Evolutionary conservation across 2,329 filamentous ascomycete genomes (phyloP).

Genomic region (Sclerotinia nivalis): DNA sequence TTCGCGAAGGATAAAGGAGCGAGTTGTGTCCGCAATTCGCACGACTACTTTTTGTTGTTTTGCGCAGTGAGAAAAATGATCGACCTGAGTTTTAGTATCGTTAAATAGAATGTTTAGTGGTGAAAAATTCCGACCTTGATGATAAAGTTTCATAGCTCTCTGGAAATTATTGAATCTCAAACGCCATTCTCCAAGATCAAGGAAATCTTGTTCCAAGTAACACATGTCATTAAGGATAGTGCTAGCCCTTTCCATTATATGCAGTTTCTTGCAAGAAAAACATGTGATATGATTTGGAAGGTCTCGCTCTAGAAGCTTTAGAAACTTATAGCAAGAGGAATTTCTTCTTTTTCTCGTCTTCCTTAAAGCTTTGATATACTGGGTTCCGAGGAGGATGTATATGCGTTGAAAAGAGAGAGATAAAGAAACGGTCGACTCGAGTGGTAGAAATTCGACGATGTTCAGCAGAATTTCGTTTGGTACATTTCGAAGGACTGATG

Average conservation of each 20-base stretch:
- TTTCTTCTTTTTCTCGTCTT: background rate
- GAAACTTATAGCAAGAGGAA: background rate
- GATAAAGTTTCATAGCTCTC: background rate
- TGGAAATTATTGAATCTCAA: background rate
- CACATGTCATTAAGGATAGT: background rate
- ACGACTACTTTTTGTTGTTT: background rate
- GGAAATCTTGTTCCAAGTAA: background rate
- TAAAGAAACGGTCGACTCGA: conserved; percentile 26
- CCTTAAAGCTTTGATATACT: conserved; percentile 15
- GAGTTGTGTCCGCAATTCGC: background rate
- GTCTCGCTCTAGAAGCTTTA: background rate
- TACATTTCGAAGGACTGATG: conserved; percentile 16
- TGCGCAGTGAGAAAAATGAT: background rate
- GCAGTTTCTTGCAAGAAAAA: background rate
- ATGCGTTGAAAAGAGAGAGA: conserved; percentile 26
- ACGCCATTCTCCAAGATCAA: background rate
- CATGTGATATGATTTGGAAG: background rate
- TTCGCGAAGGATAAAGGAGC: background rate
- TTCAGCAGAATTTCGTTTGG: conserved; percentile 23
- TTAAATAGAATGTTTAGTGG: background rate
- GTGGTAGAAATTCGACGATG: conserved; percentile 26
- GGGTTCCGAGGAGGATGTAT: conserved; percentile 18
- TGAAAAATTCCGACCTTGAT: background rate
- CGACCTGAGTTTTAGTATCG: too few relatives aligned
- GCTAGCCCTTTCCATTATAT: background rate